Evolutionary conservation across 228 moss, liverwort and hornwort genomes (phyloP), one percentile per base, ranked within the genome.

Genomic region (Sphagnum magellanicum): DNA sequence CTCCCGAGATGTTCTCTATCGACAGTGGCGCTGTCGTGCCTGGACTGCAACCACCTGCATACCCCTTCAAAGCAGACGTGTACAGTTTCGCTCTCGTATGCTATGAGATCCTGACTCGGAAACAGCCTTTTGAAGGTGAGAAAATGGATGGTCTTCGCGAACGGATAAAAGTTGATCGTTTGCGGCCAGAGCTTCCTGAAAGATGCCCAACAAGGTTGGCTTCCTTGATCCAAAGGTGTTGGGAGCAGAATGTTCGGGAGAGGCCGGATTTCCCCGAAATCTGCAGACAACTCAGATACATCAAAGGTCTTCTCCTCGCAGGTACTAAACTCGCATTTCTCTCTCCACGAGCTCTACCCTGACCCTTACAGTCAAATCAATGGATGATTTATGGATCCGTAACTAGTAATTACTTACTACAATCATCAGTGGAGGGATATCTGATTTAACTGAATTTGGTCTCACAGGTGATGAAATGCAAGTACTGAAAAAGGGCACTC

Each of bases 231-330:
- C 52, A 70, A 53, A 48, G 9, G 1, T 79, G 79, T 53, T 76
- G 79, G 76, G 64, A 8, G 50, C 66, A 50, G 4, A 57, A 66
- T 52, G 53, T 69, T 55, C 53, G 5, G 6, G 14, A 53, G 5
- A 67, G 74, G 0, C 78, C 78, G 6, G 65, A 71, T 48, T 80
- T 79, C 49, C 0, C 60, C 49, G 63, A 62, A 51, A 79, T 76
- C 10, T 76, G 76, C 70, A 70, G 17, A 10, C 72, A 70, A 63
- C 73, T 79, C 46, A 59, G 79, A 46, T 79, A 66, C 49, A 76
- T 76, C 69, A 79, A 73, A 59, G 63, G 76, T 3, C 73, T 70
- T 46, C 59, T 70, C 32, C 53, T 79, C 6, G 69, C 16, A 67
- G 79, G 76, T 79, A 17, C 17, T 17, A 17, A 17, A 0, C 17